Evolutionary conservation across 176 grass and related monocot species (phyloP).

Genomic region (Calamus simplicifolius): DNA sequence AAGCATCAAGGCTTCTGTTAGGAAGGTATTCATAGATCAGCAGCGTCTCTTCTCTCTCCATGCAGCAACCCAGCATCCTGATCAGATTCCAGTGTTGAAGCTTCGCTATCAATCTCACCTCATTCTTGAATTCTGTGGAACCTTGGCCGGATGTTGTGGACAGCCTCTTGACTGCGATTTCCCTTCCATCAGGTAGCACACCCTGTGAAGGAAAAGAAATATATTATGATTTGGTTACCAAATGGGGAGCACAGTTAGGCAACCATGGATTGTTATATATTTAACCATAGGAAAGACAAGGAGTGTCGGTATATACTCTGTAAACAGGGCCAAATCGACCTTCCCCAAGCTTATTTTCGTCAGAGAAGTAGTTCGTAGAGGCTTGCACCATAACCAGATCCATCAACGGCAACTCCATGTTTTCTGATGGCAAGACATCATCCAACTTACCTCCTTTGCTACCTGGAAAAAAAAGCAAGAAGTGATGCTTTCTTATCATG

Average conservation of each 20-base stretch:
- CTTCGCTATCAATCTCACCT: slow-evolving; percentile 4
- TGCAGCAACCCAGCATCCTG: slow-evolving; percentile 4
- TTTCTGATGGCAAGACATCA: no score
- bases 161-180: slow-evolving; percentile 13
- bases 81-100: slow-evolving; percentile 14
- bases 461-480: no score
- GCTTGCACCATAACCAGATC: slow-evolving; percentile 41
- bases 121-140: slow-evolving; percentile 2
- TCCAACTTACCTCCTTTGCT: no score
- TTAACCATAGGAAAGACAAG: no score
- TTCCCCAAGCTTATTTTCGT: slow-evolving; percentile 35
- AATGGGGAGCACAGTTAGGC: no score
- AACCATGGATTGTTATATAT: no score
- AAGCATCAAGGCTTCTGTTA: slow-evolving; percentile 5
- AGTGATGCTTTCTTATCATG: no score
- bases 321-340: slow-evolving; percentile 78
- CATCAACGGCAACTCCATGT: slow-evolving; percentile 32
- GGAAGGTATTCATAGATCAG: slow-evolving; percentile 5
- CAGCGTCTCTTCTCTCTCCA: slow-evolving; percentile 3
- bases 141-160: background rate
- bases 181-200: background rate
- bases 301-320: slow-evolving; percentile 21
- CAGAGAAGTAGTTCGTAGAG: slow-evolving; percentile 50
- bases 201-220: background rate
- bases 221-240: no score